Base-by-base conservation (phyloP, 352 stramenopile species). In the Phytophthora cactorum region DNA sequence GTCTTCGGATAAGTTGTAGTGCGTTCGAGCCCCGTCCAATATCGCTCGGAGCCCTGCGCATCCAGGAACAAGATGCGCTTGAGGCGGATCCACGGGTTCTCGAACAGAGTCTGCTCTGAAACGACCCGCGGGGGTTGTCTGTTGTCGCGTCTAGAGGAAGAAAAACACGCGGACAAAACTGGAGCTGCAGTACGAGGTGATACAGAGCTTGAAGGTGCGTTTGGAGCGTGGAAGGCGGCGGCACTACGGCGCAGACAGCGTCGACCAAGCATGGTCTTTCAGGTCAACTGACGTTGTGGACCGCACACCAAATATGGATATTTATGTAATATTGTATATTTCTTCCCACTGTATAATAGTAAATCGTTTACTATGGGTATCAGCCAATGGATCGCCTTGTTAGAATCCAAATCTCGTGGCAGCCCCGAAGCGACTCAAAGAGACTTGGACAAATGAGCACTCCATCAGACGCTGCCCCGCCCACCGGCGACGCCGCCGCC, bases 1-100 rank as follows among this genome's bases (percentile, higher is more conserved):
- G 32, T 7, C 56, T 72, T 71, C 5, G 82, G 84, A 49, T 90
- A 86, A 25, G 78, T 89, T 3, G 82, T 90, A 36, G 82, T 91
- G 49, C 84, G 78, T 59, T 92, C 82, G 1, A 91, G 70, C 0
- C 84, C 81, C 7, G 77, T 91, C 84, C 82, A 91, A 32, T 82
- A 63, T 22, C 84, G 82, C 63, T 88, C 73, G 28, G 52, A 69
- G 36, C 82, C 82, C 10, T 59, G 51, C 4, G 73, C 58, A 52
- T 92, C 81, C 41, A 92, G 70, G 61, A 88, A 92, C 11, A 76
- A 74, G 36, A 91, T 92, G 43, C 70, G 69, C 66, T 92, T 92
- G 49, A 91, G 70, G 9, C 77, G 79, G 45, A 84, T 66, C 76
- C 80, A 92, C 55, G 72, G 72, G 47, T 90, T 90, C 62, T 90